Percentiles rank a stretch among this genome's conserved stretches.
Evolutionary conservation across 331 rosid genomes (phyloP).

Genomic region (Spiraea crenata): DNA sequence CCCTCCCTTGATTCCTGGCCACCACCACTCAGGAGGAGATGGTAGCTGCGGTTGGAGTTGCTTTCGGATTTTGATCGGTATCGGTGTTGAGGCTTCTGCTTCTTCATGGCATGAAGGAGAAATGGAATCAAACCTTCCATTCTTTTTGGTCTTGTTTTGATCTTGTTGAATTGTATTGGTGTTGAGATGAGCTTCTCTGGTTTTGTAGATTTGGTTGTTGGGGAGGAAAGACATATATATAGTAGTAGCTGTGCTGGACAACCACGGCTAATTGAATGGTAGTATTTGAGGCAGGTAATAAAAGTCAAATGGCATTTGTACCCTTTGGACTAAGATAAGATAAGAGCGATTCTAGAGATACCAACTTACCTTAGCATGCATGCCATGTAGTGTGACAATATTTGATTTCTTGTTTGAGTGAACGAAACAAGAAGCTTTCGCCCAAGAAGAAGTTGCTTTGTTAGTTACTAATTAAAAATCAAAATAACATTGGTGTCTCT

Average conservation of each 20-base stretch:
- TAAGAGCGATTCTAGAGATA: neutral
- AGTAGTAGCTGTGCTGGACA: neutral
- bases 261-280: neutral
- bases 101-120: slow-evolving; percentile 66
- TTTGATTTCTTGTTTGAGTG: too few species aligned
- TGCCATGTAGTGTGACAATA: too few species aligned
- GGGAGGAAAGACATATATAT: slow-evolving; percentile 21
- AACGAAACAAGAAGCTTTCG: too few species aligned
- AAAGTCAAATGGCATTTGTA: slow-evolving; percentile 17
- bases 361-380: too few species aligned
- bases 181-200: neutral
- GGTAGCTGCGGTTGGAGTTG: slow-evolving; percentile 68
- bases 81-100: slow-evolving; percentile 41
- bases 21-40: slow-evolving; percentile 32
- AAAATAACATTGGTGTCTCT: too few species aligned
- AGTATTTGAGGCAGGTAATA: neutral
- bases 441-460: too few species aligned
- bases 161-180: slow-evolving; percentile 7
- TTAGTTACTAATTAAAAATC: too few species aligned
- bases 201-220: too few species aligned
- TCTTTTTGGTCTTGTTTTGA: neutral
- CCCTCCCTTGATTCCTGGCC: slow-evolving; percentile 40
- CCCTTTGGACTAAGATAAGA: neutral
- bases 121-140: slow-evolving; percentile 90
- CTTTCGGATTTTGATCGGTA: slow-evolving; percentile 44